Evolutionary conservation across 768 basidiomycete genomes (phyloP).

Genomic region (Crassisporium funariophilum): DNA sequence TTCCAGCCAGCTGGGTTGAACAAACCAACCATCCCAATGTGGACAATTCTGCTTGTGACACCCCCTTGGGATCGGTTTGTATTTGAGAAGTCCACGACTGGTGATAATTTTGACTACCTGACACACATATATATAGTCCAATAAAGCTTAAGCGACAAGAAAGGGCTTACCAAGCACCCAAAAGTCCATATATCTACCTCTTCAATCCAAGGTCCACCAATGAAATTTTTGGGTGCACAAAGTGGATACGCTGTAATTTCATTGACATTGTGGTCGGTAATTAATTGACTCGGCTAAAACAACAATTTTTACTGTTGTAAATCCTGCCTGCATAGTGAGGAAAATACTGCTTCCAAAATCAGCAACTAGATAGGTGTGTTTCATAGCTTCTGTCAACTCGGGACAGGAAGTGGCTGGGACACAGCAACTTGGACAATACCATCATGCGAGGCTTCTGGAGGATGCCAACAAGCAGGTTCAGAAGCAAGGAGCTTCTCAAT

Average conservation of each 20-base stretch:
- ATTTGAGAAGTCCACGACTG: conserved; percentile 10
- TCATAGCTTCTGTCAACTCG: conserved; percentile 20
- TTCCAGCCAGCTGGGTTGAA: too few species aligned
- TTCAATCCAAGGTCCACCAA: conserved; percentile 28
- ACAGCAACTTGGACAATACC: conserved; percentile 25
- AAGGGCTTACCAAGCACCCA: conserved; percentile 30
- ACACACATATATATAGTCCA: too few species aligned
- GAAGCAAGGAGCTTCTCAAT: conserved; percentile 15
- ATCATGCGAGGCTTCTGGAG: too few species aligned
- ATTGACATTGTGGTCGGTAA: conserved; percentile 10
- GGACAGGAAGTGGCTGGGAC: conserved; percentile 30
- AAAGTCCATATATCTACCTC: conserved; percentile 34
- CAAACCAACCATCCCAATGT: too few species aligned
- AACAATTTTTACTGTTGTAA: too few species aligned
- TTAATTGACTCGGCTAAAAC: not conserved
- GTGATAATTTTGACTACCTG: conserved; percentile 22
- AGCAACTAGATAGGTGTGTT: conserved; percentile 23
- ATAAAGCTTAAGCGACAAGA: too few species aligned
- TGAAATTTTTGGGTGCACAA: conserved; percentile 30
- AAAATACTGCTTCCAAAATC: conserved; percentile 30
- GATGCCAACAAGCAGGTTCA: conserved; percentile 23
- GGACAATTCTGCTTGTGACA: too few species aligned
- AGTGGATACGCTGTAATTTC: conserved; percentile 23
- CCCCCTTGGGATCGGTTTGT: conserved; percentile 8
- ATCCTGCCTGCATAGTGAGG: too few species aligned